Evolutionary conservation across 2,329 filamentous ascomycete genomes (phyloP), one percentile per base, ranked within the genome.

Genomic region (Clonostachys rhizophaga): DNA sequence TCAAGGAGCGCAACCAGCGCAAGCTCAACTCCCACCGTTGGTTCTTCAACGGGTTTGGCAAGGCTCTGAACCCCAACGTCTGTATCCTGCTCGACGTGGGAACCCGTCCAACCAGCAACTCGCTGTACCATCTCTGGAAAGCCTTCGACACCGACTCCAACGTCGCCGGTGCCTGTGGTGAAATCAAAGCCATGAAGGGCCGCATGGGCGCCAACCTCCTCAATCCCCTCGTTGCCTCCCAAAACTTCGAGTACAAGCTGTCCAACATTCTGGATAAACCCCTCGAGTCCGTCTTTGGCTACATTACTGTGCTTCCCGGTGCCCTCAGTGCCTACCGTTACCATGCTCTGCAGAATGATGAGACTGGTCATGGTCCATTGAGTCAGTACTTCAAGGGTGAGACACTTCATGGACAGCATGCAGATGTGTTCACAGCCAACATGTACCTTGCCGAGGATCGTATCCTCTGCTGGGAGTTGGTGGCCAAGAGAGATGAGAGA

Each of bases 161-260:
- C 56, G 94, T 99, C 24, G 94, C 92, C 1, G 95, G 94, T 43
- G 94, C 94, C 24, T 96, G 94, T 53, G 94, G 94, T 55, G 94
- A 99, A 66, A 99, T 99, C 67, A 96, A 92, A 64, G 94, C 94
- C 1, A 95, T 95, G 70, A 95, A 96, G 65, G 94, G 94, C 8
- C 89, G 86, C 55, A 84, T 80, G 20, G 91, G 90, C 61, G 73
- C 83, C 6, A 90, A 92, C 52, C 76, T 99, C 14, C 73, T 99
- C 42, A 99, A 99, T 59, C 94, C 94, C 0, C 76, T 99, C 6
- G 92, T 99, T 14, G 94, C 94, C 0, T 95, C 91, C 42, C 94
- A 99, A 60, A 99, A 99, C 64, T 99, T 99, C 56, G 94, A 99
- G 72, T 99, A 99, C 75, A 99, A 99, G 69, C 96, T 99, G 90